These are phyloP conservation scores for Malassezia japonica DNA, from an alignment of 1,284 basidiomycete genomes.

Conservation along the genomic window DNA sequence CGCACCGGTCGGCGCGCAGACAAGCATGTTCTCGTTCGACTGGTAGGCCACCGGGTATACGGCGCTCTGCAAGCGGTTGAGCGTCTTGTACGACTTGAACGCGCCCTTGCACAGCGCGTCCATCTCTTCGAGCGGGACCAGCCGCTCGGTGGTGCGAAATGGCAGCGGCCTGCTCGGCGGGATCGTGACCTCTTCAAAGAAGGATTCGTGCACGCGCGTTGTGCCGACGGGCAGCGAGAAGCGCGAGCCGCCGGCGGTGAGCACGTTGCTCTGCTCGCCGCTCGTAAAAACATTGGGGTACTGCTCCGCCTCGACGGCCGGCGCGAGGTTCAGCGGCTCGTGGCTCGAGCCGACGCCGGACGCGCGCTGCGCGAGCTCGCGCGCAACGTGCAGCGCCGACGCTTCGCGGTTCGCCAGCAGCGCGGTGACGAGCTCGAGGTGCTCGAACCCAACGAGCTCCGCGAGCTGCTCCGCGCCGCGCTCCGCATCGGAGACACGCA, in stretches of 20 bases:
- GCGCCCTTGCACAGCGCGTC: constrained; percentile 73
- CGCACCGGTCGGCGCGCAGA: constrained; percentile 51
- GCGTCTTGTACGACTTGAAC: constrained; percentile 73
- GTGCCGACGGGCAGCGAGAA: constrained; percentile 80
- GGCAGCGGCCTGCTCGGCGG: constrained; percentile 76
- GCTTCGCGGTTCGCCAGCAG: constrained; percentile 35
- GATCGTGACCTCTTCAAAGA: constrained; percentile 67
- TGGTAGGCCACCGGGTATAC: constrained; percentile 86
- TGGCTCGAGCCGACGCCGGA: constrained; percentile 52
- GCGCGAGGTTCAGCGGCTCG: constrained; percentile 61
- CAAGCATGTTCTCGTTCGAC: constrained; percentile 91
- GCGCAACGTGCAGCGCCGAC: constrained; percentile 13
- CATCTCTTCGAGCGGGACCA: constrained; percentile 65
- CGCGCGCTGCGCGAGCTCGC: constrained; percentile 57
- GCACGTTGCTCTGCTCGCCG: constrained; percentile 58
- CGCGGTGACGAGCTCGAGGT: constrained; percentile 56
- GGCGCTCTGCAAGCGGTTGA: constrained; percentile 93
- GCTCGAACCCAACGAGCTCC: constrained; percentile 77
- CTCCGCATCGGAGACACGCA: constrained; percentile 39
- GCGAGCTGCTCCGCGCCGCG: constrained; percentile 68
- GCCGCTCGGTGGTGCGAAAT: constrained; percentile 62
- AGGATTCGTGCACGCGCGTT: constrained; percentile 55
- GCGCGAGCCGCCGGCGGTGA: constrained; percentile 64
- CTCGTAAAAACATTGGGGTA: constrained; percentile 88
- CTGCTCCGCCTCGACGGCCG: constrained; percentile 57